Evolutionary conservation across 176 grass and related monocot species (phyloP), one percentile per base, ranked within the genome.

Genomic region (Cenchrus fungigraminus): DNA sequence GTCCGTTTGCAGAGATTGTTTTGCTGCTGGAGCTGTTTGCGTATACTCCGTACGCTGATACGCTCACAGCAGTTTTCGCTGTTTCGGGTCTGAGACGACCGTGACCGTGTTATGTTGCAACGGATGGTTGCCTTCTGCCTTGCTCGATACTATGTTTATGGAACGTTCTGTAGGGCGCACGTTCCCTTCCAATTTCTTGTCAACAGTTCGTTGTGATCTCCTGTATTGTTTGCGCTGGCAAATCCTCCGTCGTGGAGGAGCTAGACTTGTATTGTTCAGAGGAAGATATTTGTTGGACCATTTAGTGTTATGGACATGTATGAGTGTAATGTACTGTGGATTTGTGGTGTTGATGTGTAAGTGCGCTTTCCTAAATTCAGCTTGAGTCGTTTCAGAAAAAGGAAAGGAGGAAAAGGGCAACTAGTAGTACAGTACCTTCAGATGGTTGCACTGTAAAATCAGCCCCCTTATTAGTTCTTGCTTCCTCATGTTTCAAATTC

Each of bases 31-130:
- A 68, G 84, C 9, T 53, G 50, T 0, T 40, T 40, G 37, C 37
- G 37, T 40, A 25, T 25, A 25, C 25, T 25, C 25, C 25, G 37
- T 40, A 40, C 3, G 37, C 37, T 40, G 37, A 12, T 17, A 13
- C 16, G 74, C 89, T 83, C 52, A 16, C 61, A 11, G 89, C 84
- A 79, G 84, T 83, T 90, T 83, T 83, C 43, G 42, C 74, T 60
- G 84, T 29, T 31, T 46, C 61, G 68, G 70, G 70, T 54, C 43
- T 31, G 78, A 1, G 70, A 71, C 37, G 37, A 40, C 55, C 14
- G 32, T 13, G 44, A 46, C 45, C 45, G 9, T 12, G 9, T 40
- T 22, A 40, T 62, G 53, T 29, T 40, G 76, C 55, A 53, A 86
- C 76, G 76, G 45, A 43, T 42, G 76, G 62, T 10, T 75, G 37